A percentile compares a stretch with the other conserved stretches of the same genome.
These are phyloP conservation scores for Cutaneotrichosporon arboriforme DNA, from an alignment of 1,284 basidiomycete species.

Conservation along the genomic window DNA sequence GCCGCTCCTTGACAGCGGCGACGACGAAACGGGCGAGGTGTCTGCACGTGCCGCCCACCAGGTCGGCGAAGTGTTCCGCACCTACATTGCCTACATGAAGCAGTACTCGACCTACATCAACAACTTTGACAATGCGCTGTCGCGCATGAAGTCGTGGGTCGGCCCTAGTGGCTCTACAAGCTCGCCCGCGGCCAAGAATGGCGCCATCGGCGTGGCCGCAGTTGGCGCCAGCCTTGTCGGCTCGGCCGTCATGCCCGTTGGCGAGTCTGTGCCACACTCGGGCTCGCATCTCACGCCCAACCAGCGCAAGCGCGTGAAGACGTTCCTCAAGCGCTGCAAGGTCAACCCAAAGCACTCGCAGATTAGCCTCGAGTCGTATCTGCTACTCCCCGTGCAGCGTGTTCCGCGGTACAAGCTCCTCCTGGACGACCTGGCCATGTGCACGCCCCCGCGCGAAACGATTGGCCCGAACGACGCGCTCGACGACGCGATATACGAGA, in stretches of 20 bases:
- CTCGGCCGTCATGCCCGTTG: conserved; percentile 54
- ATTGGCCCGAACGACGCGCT: conserved; percentile 66
- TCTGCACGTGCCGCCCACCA: conserved; percentile 71
- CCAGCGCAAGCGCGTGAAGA: conserved; percentile 78
- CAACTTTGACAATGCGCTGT: conserved; percentile 85
- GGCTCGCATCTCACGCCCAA: conserved; percentile 55
- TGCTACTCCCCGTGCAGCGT: conserved; percentile 90
- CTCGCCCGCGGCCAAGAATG: neutral
- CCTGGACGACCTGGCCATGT: conserved; percentile 76
- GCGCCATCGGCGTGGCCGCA: conserved; percentile 19
- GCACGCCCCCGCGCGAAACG: conserved; percentile 71
- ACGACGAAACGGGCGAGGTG: conserved; percentile 65
- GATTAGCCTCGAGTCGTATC: conserved; percentile 88
- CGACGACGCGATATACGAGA: conserved; percentile 75
- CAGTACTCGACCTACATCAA: conserved; percentile 98
- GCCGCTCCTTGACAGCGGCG: conserved; percentile 58
- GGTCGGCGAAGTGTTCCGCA: conserved; percentile 83
- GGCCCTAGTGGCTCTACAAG: neutral
- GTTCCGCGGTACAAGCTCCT: conserved; percentile 92
- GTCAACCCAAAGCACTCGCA: conserved; percentile 84
- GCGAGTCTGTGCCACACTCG: conserved; percentile 29
- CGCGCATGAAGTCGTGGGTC: conserved; percentile 78
- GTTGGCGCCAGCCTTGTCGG: conserved; percentile 47
- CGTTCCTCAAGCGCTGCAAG: conserved; percentile 61
- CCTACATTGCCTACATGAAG: conserved; percentile 91